Conservation (phyloP, 495 filamentous ascomycete species). For the Xanthoparmelia taractica region DNA sequence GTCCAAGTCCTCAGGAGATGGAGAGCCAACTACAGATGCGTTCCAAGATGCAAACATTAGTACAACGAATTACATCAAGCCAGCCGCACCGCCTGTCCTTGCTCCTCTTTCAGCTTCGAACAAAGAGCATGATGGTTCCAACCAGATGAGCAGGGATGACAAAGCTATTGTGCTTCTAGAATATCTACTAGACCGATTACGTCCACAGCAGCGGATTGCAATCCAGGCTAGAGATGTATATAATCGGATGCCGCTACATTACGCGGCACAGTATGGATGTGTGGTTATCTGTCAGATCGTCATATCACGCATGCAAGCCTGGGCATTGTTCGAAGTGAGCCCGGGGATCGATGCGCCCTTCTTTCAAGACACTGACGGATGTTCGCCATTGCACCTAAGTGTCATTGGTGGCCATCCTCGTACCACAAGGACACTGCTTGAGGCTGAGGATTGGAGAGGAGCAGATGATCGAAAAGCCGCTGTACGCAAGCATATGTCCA, state of each 20-base stretch:
- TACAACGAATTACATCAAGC: slow-evolving; percentile 62
- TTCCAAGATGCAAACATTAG: slow-evolving; percentile 46
- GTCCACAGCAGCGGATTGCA: slow-evolving; percentile 58
- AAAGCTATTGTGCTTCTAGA: slow-evolving; percentile 65
- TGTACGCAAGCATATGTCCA: slow-evolving; percentile 60
- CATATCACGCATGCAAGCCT: slow-evolving; percentile 78
- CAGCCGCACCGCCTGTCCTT: slow-evolving; percentile 59
- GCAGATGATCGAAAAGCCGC: slow-evolving; percentile 49
- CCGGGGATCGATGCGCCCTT: slow-evolving; percentile 73
- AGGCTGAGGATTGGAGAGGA: slow-evolving; percentile 66
- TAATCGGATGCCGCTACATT: slow-evolving; percentile 84
- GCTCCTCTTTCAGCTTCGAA: slow-evolving; percentile 49
- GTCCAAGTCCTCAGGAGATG: slow-evolving; percentile 47
- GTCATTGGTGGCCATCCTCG: slow-evolving; percentile 85
- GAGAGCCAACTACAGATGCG: slow-evolving; percentile 37
- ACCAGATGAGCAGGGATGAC: slow-evolving; percentile 59
- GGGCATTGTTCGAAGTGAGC: slow-evolving; percentile 76
- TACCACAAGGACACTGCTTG: slow-evolving; percentile 72
- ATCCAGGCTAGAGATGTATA: slow-evolving; percentile 65
- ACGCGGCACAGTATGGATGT: slow-evolving; percentile 91
- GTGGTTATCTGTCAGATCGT: slow-evolving; percentile 79
- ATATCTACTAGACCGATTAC: slow-evolving; percentile 63
- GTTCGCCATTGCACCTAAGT: slow-evolving; percentile 82
- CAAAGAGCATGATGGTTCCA: slow-evolving; percentile 49
- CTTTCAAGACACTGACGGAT: slow-evolving; percentile 91